These are phyloP conservation scores for Leccinellum rugosiceps DNA, from an alignment of 768 basidiomycete species.

Conservation along the genomic window DNA sequence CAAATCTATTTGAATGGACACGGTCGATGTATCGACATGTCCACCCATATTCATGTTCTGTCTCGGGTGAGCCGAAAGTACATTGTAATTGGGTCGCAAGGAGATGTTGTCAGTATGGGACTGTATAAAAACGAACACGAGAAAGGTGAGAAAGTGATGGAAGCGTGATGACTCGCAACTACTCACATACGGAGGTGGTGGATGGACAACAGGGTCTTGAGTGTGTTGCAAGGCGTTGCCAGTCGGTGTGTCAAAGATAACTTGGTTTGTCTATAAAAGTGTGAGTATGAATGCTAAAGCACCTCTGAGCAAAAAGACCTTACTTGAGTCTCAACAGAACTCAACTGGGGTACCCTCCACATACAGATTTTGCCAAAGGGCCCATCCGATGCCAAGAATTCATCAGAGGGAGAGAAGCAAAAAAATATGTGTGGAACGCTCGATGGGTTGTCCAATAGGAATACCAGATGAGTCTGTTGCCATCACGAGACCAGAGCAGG, in stretches of 20 bases:
- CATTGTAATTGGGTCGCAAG: not conserved
- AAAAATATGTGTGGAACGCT: not conserved
- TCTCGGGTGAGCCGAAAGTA: not conserved
- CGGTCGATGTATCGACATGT: not conserved
- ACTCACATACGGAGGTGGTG: not conserved
- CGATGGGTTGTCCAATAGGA: too few relatives aligned
- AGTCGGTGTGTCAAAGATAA: not conserved
- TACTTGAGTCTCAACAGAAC: not conserved
- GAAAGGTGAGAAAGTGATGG: not conserved
- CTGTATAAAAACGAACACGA: too few relatives aligned
- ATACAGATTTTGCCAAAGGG: not conserved
- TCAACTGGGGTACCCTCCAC: not conserved
- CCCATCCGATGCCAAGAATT: not conserved
- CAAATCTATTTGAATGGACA: not conserved
- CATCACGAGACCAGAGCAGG: not conserved
- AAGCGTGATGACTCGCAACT: not conserved
- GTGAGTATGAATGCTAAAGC: not conserved
- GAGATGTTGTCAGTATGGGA: not conserved
- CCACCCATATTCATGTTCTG: not conserved
- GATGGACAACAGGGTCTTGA: not conserved
- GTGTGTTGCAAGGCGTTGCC: not conserved
- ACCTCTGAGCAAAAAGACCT: not conserved
- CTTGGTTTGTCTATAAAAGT: not conserved
- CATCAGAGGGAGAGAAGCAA: not conserved
- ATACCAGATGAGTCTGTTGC: too few relatives aligned